A percentile compares a stretch with the other conserved stretches of the same genome.
These are phyloP conservation scores for Stephanodiscus minutulus DNA, from an alignment of 108 stramenopile genomes.

Conservation along the genomic window DNA sequence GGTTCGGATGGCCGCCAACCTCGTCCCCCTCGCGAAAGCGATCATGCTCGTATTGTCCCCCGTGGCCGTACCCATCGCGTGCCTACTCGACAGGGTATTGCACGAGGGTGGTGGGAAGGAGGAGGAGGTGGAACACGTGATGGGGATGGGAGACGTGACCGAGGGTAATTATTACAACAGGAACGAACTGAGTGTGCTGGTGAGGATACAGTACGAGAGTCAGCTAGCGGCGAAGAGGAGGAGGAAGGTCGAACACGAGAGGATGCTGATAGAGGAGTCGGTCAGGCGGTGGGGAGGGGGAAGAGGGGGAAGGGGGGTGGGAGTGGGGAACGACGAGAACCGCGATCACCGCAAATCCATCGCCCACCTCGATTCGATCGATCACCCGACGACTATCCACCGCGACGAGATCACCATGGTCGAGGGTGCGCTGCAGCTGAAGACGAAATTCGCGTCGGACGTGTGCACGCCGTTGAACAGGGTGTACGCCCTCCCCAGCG, in stretches of 20 bases:
- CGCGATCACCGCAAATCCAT: too few relatives aligned
- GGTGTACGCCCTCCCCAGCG: constrained; percentile 60
- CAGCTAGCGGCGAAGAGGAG: constrained; percentile 23
- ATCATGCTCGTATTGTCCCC: constrained; percentile 83
- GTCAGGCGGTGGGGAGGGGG: not conserved
- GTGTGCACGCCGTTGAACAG: constrained; percentile 59
- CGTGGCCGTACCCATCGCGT: constrained; percentile 88
- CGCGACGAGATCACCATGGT: constrained; percentile 76
- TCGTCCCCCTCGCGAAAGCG: constrained; percentile 80
- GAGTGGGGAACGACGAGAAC: not conserved
- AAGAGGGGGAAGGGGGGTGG: not conserved
- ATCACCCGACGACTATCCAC: constrained; percentile 33
- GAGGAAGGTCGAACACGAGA: constrained; percentile 20
- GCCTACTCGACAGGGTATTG: constrained; percentile 74
- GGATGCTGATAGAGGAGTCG: not conserved
- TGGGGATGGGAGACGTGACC: constrained; percentile 40
- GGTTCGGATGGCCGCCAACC: constrained; percentile 69
- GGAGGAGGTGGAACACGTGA: constrained; percentile 27
- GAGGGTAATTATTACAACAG: constrained; percentile 45
- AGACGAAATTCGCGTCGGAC: constrained; percentile 65
- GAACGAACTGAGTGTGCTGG: constrained; percentile 37
- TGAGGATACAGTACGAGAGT: constrained; percentile 45
- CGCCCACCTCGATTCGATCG: too few relatives aligned
- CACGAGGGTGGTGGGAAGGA: constrained; percentile 49
- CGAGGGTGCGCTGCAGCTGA: constrained; percentile 80